phyloP scores from a whole-genome alignment of 768 basidiomycete genomes.

The Mycena haematopus region DNA sequence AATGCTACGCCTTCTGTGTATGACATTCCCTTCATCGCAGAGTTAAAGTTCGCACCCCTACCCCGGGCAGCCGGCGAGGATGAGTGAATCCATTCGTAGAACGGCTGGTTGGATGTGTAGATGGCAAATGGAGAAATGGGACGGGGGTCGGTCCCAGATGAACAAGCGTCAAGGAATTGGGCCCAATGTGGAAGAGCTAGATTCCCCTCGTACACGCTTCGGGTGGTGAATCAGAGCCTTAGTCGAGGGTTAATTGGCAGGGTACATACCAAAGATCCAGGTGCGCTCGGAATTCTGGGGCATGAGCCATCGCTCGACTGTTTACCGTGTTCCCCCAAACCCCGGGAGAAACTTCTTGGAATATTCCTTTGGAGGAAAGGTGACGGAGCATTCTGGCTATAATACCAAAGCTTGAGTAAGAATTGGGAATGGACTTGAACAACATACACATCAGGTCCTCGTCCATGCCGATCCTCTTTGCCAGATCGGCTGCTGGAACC shows the following conservation, averaged over 20 bases:
- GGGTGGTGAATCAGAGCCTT: neutral
- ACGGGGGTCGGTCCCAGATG: neutral
- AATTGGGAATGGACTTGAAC: neutral
- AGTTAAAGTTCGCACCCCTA: slow-evolving; percentile 19
- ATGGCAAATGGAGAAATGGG: slow-evolving; percentile 19
- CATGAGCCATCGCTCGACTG: slow-evolving; percentile 12
- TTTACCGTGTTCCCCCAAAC: slow-evolving; percentile 13
- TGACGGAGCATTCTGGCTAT: slow-evolving; percentile 20
- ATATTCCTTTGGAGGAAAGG: slow-evolving; percentile 15
- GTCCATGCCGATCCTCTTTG: no score
- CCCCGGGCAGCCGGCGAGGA: slow-evolving; percentile 2
- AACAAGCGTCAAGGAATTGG: slow-evolving; percentile 13
- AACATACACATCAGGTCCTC: no score
- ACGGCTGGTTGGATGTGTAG: slow-evolving; percentile 8
- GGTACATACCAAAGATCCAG: slow-evolving; percentile 24
- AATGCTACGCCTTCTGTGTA: slow-evolving; percentile 19
- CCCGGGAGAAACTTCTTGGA: slow-evolving; percentile 12
- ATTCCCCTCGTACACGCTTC: slow-evolving; percentile 21
- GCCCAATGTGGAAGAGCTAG: slow-evolving; percentile 16
- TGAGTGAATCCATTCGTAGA: slow-evolving; percentile 23
- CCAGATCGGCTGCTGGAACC: no score
- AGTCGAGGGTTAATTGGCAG: neutral
- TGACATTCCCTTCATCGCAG: slow-evolving; percentile 21
- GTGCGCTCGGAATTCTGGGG: slow-evolving; percentile 20
- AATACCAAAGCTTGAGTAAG: neutral